Evolutionary conservation across 805 yeast genomes (phyloP), one percentile per base, ranked within the genome.

Genomic region (Saccharomycopsis capsularis): DNA sequence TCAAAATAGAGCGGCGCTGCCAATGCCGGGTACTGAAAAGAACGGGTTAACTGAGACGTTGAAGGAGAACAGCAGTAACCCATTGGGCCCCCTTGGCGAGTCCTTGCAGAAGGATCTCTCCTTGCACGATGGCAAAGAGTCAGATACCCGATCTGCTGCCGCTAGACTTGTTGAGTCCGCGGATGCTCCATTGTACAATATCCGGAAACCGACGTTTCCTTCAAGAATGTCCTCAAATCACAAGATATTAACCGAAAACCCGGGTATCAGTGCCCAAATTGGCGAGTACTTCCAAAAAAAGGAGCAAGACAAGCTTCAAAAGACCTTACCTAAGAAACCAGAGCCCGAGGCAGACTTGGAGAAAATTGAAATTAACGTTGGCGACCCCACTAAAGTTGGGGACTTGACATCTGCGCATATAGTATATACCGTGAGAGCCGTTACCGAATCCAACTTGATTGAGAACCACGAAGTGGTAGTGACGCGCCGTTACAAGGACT

Each of bases 301-400:
- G 38, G 34, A 51, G 22, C 41, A 42, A 32, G 42, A 27, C 5
- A 25, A 46, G 40, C 42, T n/a, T 16, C 41, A 16, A 30, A 49
- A 52, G 36, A 42, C 47, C 9, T 39, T 25, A 24, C 57, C 59
- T 13, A 50, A 53, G 5, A 49, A 40, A 16, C 57, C 45, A 13
- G 57, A 59, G 4, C 45, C 54, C 2, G 48, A 51, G 36, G 44
- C 48, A 30, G 40, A 36, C 25, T 7, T 32, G 25, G 69, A 64
- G 37, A 63, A 67, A 16, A 73, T 85, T 52, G 79, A 76, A 3
- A 82, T 90, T 34, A 65, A 79, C 1, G 95, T 90, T 11, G 91
- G 91, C 2, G 96, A 90, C 63, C 98, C 98, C 0, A 74, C 81
- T 56, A 88, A 86, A 62, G 90, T 93, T 3, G 96, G 96, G 2